Evolutionary conservation across 495 filamentous ascomycete species (phyloP), one percentile per base, ranked within the genome.

Genomic region (Neurospora sp.): DNA sequence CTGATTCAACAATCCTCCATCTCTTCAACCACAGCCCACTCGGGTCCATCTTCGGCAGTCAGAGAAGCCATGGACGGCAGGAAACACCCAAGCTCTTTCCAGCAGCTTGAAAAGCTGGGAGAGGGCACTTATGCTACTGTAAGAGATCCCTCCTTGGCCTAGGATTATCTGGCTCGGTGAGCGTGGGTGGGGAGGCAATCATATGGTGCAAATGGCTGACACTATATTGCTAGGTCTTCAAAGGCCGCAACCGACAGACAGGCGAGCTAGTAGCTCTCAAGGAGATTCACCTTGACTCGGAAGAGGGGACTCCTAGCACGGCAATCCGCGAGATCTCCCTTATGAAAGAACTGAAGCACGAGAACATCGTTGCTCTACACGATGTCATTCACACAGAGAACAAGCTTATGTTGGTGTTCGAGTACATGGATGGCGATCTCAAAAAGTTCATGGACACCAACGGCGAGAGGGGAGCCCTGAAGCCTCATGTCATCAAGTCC

Each of bases 361-460:
- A 97, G 77, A 97, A 97, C 80, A 98, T 98, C 73, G 95, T 99
- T 71, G 94, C 92, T 69, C 91, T 99, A 1, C 91, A 98, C 85
- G 96, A 99, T 84, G 97, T 99, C 40, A 98, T 99, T 77, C 96
- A 99, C 80, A 98, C 96, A 71, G 96, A 99, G 82, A 97, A 98
- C 85, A 99, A 99, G 81, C 89, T 99, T 59, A 98, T 98, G 94
- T 91, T 99, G 44, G 96, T 99, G 16, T 97, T 98, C 76, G 96
- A 99, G 81, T 98, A 91, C 81, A 97, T 99, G 91, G 96, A 99
- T 82, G 90, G 94, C 76, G 96, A 99, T 78, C 85, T 99, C n/a
- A 99, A 99, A 87, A 96, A 95, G 80, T 98, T 97, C 83, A 99
- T 99, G 96, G 96, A 99, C 77, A 90, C 90, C 20, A 88, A 92